phyloP scores from a whole-genome alignment of 192 early-diverging fungal genomes.

The Podila clonocystis region DNA sequence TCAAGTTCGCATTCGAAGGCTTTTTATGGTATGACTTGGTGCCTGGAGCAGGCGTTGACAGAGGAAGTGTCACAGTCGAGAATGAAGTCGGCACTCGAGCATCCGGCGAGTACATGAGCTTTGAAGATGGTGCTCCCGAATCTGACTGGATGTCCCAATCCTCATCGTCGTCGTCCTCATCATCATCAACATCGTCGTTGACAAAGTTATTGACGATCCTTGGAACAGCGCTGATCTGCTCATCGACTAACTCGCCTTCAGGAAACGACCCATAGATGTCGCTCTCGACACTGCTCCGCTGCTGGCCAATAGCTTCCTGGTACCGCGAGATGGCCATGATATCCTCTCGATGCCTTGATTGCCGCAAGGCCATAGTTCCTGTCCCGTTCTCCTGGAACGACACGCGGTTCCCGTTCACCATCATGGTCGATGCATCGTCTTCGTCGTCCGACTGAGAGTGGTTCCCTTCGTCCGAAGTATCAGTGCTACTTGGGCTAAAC shows the following conservation, averaged over 20 bases:
- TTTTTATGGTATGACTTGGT: conserved; percentile 18
- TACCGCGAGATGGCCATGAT: conserved; percentile 36
- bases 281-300: not conserved
- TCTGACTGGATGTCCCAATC: conserved; percentile 46
- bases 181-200: conserved; percentile 8
- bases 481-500: conserved; percentile 27
- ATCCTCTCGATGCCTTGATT: conserved; percentile 20
- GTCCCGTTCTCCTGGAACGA: conserved; percentile 15
- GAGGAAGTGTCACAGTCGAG: conserved; percentile 20
- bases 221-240: too few species aligned
- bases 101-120: conserved; percentile 39
- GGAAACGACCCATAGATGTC: not conserved
- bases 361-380: not conserved
- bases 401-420: conserved; percentile 1
- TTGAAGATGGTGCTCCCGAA: conserved; percentile 28
- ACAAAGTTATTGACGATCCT: too few species aligned
- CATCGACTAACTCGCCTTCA: not conserved
- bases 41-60: not conserved
- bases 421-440: conserved; percentile 5
- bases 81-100: conserved; percentile 17
- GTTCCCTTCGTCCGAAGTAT: conserved; percentile 44
- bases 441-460: conserved; percentile 29
- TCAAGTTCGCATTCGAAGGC: conserved; percentile 23
- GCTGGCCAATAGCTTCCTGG: conserved; percentile 20
- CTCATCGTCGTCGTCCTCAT: conserved; percentile 52